A percentile compares a stretch with the other conserved stretches of the same genome.
These are phyloP conservation scores for Trametes polyzona DNA, from an alignment of 1,284 basidiomycete species.

Conservation along the genomic window DNA sequence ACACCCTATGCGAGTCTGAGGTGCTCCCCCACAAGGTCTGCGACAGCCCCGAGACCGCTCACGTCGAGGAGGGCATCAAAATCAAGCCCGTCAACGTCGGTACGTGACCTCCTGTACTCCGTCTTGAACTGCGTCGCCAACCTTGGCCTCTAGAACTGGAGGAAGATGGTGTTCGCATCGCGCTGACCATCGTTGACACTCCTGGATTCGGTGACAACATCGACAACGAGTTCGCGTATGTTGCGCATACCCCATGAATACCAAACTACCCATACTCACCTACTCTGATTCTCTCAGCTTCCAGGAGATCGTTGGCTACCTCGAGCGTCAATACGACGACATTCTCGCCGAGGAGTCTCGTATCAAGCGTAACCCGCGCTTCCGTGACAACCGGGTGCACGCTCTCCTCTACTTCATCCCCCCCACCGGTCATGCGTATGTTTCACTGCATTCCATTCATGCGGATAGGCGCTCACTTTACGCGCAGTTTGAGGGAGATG, in stretches of 20 bases:
- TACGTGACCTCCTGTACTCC: constrained; percentile 52
- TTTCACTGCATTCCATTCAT: constrained; percentile 11
- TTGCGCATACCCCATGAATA: constrained; percentile 26
- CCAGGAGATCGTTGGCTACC: constrained; percentile 95
- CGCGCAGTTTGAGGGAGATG: constrained; percentile 88
- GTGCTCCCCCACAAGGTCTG: constrained; percentile 86
- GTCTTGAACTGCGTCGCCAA: constrained; percentile 2
- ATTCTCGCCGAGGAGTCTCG: constrained; percentile 98
- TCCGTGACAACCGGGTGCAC: constrained; percentile 97
- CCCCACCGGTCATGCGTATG: constrained; percentile 83
- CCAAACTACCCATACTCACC: background rate
- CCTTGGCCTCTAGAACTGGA: constrained; percentile 78
- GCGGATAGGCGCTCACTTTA: background rate
- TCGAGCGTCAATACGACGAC: constrained; percentile 99
- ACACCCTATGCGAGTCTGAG: constrained; percentile 95
- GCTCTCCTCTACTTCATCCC: constrained; percentile 98
- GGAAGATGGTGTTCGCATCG: constrained; percentile 98
- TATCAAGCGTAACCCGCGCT: constrained; percentile 99
- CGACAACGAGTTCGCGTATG: constrained; percentile 97
- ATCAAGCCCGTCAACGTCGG: constrained; percentile 97
- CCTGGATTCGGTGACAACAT: constrained; percentile 99
- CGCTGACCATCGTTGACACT: constrained; percentile 97
- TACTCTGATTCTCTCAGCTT: constrained; percentile 57
- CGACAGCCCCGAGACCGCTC: constrained; percentile 88
- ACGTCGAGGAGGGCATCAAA: constrained; percentile 92